A percentile compares a stretch with the other conserved stretches of the same genome.
Conservation (phyloP, 2,329 filamentous ascomycete species). For the Hypoxylon sp. region DNA sequence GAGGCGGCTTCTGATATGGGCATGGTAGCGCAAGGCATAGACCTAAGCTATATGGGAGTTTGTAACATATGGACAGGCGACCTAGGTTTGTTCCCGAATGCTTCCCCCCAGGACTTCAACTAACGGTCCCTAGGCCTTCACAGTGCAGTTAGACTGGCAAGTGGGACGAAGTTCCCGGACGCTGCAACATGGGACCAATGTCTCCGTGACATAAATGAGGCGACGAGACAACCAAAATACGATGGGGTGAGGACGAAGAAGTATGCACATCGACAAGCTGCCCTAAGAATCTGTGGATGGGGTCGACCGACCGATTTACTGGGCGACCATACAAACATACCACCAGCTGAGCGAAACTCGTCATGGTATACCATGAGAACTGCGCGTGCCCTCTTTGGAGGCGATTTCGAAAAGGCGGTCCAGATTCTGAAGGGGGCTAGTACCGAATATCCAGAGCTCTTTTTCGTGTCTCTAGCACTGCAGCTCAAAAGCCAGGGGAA, state of each 20-base stretch:
- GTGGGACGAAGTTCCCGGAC: constrained; percentile 57
- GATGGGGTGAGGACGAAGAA: constrained; percentile 69
- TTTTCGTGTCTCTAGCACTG: constrained; percentile 73
- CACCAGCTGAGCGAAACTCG: constrained; percentile 58
- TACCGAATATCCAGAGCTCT: constrained; percentile 66
- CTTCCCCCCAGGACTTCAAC: background rate
- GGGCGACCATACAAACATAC: constrained; percentile 53
- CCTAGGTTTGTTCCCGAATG: constrained; percentile 59
- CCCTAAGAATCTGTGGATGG: constrained; percentile 78
- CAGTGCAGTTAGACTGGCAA: constrained; percentile 56
- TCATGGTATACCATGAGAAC: constrained; percentile 75
- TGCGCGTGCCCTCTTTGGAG: constrained; percentile 77
- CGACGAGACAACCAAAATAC: constrained; percentile 67
- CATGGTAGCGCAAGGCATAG: constrained; percentile 73
- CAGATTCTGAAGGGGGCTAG: constrained; percentile 74
- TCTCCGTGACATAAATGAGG: constrained; percentile 70
- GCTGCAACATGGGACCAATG: constrained; percentile 65
- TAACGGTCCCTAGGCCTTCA: constrained; percentile 54
- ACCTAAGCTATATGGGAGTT: constrained; percentile 80
- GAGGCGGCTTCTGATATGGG: constrained; percentile 69
- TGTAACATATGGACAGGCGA: constrained; percentile 75
- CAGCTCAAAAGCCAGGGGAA: constrained; percentile 66
- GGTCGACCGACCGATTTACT: constrained; percentile 62
- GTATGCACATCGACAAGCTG: constrained; percentile 76
- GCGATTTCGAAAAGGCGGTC: constrained; percentile 72